Conservation (phyloP, 2,329 filamentous ascomycete species). For the Bipolaris cookei region DNA sequence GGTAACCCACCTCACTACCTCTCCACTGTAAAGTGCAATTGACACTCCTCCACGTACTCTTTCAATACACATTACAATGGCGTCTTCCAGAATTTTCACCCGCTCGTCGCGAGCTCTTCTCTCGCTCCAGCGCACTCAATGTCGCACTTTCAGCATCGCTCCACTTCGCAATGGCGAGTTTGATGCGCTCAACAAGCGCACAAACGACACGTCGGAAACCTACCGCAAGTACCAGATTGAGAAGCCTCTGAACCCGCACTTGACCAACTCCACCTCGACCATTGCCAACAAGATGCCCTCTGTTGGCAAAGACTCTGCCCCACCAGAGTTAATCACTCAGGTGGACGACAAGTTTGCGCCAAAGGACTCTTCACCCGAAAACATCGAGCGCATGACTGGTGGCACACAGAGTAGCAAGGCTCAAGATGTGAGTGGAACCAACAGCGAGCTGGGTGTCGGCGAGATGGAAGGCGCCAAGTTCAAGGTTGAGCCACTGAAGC, state of each 20-base stretch:
- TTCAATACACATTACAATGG: slow-evolving; percentile 48
- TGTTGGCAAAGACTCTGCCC: slow-evolving; percentile 62
- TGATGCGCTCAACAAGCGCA: slow-evolving; percentile 56
- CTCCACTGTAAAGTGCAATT: slow-evolving; percentile 21
- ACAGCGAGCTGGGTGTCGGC: slow-evolving; percentile 37
- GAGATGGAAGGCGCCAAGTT: slow-evolving; percentile 64
- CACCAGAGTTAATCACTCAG: slow-evolving; percentile 66
- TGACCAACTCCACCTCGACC: slow-evolving; percentile 69
- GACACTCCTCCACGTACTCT: slow-evolving; percentile 15
- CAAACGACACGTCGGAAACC: slow-evolving; percentile 60
- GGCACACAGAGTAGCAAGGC: slow-evolving; percentile 61
- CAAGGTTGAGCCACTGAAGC: slow-evolving; percentile 85
- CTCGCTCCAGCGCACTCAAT: slow-evolving; percentile 42
- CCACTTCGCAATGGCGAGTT: slow-evolving; percentile 46
- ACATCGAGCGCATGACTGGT: slow-evolving; percentile 70
- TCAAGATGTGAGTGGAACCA: slow-evolving; percentile 41
- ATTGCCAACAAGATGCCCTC: slow-evolving; percentile 68
- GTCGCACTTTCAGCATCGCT: slow-evolving; percentile 49
- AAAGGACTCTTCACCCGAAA: slow-evolving; percentile 66
- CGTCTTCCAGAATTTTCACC: slow-evolving; percentile 53
- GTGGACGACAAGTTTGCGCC: slow-evolving; percentile 63
- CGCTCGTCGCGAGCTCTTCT: slow-evolving; percentile 54
- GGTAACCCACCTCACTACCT: slow-evolving; percentile 22
- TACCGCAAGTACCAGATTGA: slow-evolving; percentile 63
- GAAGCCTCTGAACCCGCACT: slow-evolving; percentile 65